These are phyloP conservation scores for Nidula microcarpa DNA, from an alignment of 768 basidiomycete genomes.

Conservation along the genomic window DNA sequence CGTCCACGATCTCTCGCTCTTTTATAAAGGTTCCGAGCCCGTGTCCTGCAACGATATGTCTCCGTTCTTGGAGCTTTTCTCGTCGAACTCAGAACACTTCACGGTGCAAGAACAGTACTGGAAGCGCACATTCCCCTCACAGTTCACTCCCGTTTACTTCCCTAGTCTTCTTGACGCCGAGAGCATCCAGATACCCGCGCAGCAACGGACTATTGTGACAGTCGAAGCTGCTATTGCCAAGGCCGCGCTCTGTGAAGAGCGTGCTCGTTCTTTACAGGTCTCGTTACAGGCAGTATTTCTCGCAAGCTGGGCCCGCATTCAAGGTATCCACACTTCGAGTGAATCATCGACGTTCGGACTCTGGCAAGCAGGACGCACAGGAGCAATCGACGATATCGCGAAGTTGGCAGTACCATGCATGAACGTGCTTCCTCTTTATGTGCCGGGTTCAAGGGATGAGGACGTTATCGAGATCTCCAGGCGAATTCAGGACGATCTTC, in stretches of 20 bases:
- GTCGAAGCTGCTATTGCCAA: conserved; percentile 7
- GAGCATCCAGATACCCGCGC: not conserved
- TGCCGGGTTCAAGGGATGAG: conserved; percentile 13
- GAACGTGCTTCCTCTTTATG: conserved; percentile 37
- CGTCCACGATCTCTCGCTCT: conserved; percentile 29
- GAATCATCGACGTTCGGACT: conserved; percentile 34
- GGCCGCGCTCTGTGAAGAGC: conserved; percentile 28
- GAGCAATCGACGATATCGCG: conserved; percentile 25
- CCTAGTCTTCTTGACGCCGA: conserved; percentile 9
- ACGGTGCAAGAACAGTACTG: conserved; percentile 29
- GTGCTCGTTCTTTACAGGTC: conserved; percentile 30
- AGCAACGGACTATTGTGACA: conserved; percentile 10
- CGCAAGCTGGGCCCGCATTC: conserved; percentile 39
- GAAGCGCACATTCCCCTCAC: conserved; percentile 23
- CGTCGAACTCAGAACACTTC: conserved; percentile 13
- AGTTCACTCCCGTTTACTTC: conserved; percentile 19
- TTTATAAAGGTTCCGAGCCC: conserved; percentile 25
- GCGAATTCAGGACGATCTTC: conserved; percentile 29
- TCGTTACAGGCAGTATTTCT: conserved; percentile 37
- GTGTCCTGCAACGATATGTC: conserved; percentile 16
- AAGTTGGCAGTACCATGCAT: conserved; percentile 40
- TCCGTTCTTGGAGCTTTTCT: conserved; percentile 21
- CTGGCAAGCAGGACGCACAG: conserved; percentile 44
- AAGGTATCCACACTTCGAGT: conserved; percentile 22
- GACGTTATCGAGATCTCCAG: conserved; percentile 22